These are phyloP conservation scores for Talaromyces thailandensis DNA, from an alignment of 495 filamentous ascomycete genomes.

Conservation along the genomic window DNA sequence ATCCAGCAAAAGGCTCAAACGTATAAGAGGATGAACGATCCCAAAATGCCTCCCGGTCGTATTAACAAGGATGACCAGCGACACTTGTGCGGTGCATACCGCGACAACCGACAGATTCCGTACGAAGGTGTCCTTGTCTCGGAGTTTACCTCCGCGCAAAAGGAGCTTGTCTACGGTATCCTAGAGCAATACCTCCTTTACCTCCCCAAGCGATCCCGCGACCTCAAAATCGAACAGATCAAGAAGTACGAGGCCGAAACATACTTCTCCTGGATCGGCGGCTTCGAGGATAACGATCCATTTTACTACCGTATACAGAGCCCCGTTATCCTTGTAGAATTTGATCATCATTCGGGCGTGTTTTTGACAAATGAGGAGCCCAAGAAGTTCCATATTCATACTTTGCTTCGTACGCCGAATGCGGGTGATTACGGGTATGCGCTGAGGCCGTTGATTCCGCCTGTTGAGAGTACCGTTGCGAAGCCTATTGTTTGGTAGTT, in stretches of 20 bases:
- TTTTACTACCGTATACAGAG: constrained; percentile 74
- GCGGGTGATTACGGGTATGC: constrained; percentile 64
- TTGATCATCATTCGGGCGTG: constrained; percentile 74
- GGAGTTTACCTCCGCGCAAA: constrained; percentile 35
- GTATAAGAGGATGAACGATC: constrained; percentile 47
- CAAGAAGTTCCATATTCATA: constrained; percentile 71
- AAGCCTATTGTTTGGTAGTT: constrained; percentile 33
- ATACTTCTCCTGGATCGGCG: constrained; percentile 70
- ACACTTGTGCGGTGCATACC: constrained; percentile 64
- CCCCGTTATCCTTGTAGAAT: constrained; percentile 62
- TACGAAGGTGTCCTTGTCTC: constrained; percentile 56
- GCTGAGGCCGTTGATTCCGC: constrained; percentile 31
- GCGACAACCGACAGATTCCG: constrained; percentile 66
- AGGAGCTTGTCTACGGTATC: constrained; percentile 44
- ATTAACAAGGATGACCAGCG: constrained; percentile 71
- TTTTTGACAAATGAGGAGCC: constrained; percentile 65
- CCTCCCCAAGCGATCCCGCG: constrained; percentile 43
- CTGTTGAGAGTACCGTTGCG: constrained; percentile 27
- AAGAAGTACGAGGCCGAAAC: constrained; percentile 51
- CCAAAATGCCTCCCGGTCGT: constrained; percentile 53
- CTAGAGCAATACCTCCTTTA: constrained; percentile 55
- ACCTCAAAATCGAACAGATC: constrained; percentile 42
- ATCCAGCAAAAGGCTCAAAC: constrained; percentile 43
- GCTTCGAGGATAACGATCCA: constrained; percentile 47
- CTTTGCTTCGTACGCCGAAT: constrained; percentile 60